Percentiles rank a stretch among this genome's conserved stretches.
phyloP scores from a whole-genome alignment of 495 filamentous ascomycete genomes.

The Venustampulla echinocandica region DNA sequence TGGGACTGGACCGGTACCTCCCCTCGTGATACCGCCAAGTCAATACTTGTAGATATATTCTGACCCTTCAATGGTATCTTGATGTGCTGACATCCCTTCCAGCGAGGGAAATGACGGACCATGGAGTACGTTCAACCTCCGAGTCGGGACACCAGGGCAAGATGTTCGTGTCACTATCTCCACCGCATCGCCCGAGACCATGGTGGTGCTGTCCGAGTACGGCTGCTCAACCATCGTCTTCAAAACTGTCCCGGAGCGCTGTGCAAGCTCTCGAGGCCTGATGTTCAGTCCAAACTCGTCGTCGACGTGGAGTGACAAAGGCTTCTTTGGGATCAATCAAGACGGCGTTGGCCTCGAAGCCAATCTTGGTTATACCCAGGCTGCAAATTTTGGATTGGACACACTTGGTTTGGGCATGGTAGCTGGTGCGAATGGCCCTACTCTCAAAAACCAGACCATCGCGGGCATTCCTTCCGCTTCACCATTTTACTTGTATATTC shows the following conservation, averaged over 20 bases:
- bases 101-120: constrained; percentile 30
- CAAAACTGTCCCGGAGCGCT: constrained; percentile 29
- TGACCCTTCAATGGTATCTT: background rate
- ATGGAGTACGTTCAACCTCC: constrained; percentile 30
- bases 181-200: constrained; percentile 28
- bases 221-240: constrained; percentile 30
- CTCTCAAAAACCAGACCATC: constrained; percentile 38
- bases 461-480: constrained; percentile 33
- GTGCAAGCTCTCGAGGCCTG: constrained; percentile 36
- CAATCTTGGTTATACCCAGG: constrained; percentile 34
- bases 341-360: constrained; percentile 32
- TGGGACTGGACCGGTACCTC: background rate
- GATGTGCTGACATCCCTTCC: background rate
- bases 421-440: constrained; percentile 26
- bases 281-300: constrained; percentile 41
- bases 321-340: constrained; percentile 29
- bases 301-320: constrained; percentile 37
- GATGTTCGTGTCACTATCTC: constrained; percentile 29
- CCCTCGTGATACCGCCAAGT: constrained; percentile 27
- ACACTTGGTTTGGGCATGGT: constrained; percentile 39
- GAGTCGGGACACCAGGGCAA: constrained; percentile 32
- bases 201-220: constrained; percentile 29
- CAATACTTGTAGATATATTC: constrained; percentile 24
- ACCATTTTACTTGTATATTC: constrained; percentile 41
- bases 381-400: constrained; percentile 41